These are phyloP conservation scores for Pleurotus pulmonarius DNA, from an alignment of 768 basidiomycete genomes.

Conservation along the genomic window DNA sequence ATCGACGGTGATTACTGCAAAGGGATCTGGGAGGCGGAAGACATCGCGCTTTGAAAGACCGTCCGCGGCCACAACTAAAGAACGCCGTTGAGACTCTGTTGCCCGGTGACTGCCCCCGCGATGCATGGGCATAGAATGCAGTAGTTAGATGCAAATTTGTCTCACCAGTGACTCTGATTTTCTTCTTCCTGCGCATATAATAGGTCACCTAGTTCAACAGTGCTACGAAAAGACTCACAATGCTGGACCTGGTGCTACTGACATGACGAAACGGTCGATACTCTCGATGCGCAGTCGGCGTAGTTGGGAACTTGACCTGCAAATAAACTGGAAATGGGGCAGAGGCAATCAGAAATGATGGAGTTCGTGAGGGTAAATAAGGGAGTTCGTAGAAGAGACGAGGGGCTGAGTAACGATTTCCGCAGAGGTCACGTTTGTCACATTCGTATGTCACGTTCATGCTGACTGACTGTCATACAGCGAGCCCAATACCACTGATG, in stretches of 20 bases:
- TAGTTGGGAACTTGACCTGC: neutral
- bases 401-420: neutral
- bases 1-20: constrained; percentile 97
- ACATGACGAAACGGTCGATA: constrained; percentile 27
- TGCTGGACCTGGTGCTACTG: constrained; percentile 36
- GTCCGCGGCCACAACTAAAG: constrained; percentile 90
- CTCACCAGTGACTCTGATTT: constrained; percentile 74
- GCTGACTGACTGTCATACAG: neutral
- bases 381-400: neutral
- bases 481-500: neutral
- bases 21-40: constrained; percentile 94
- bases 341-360: no score
- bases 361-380: neutral
- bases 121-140: no score
- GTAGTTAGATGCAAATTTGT: neutral
- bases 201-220: neutral
- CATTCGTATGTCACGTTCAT: neutral
- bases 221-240: constrained; percentile 30
- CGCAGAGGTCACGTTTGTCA: neutral
- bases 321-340: neutral
- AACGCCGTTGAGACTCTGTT: constrained; percentile 7
- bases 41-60: constrained; percentile 92
- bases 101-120: neutral
- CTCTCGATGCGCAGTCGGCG: neutral
- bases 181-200: constrained; percentile 46